phyloP scores from a whole-genome alignment of 2,329 filamentous ascomycete species.

The Neoarthrinium moseri region DNA sequence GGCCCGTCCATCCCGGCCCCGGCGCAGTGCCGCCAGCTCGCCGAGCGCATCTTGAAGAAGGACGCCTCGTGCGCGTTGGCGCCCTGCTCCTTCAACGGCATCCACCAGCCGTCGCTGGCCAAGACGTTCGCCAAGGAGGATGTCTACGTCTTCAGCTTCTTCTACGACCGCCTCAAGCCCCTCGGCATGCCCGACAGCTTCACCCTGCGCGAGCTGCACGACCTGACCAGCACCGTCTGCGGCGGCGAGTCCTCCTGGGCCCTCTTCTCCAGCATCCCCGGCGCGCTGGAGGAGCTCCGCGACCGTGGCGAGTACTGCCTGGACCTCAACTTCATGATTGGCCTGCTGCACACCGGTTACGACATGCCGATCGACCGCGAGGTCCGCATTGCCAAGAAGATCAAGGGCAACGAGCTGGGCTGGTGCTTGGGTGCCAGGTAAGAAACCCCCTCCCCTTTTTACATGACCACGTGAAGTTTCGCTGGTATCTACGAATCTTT shows the following conservation, averaged over 20 bases:
- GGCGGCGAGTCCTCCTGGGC: constrained; percentile 76
- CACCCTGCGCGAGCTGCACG: constrained; percentile 84
- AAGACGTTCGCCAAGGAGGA: constrained; percentile 93
- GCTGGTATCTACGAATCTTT: neutral
- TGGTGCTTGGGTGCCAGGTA: constrained; percentile 98
- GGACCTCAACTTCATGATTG: constrained; percentile 95
- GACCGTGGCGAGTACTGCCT: constrained; percentile 89
- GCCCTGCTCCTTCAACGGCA: constrained; percentile 97
- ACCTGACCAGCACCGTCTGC: constrained; percentile 83
- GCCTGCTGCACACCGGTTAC: constrained; percentile 89
- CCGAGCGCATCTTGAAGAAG: constrained; percentile 89
- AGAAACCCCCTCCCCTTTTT: constrained; percentile 30
- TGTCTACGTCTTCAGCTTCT: constrained; percentile 96
- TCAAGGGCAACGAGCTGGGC: constrained; percentile 92
- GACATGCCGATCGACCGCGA: constrained; percentile 97
- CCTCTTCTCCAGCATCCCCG: constrained; percentile 72
- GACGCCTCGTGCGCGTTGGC: constrained; percentile 76
- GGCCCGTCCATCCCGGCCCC: constrained; percentile 74
- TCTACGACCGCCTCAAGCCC: constrained; percentile 90
- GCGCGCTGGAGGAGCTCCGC: constrained; percentile 75
- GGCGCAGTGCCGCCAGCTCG: constrained; percentile 84
- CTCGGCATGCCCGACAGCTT: constrained; percentile 99
- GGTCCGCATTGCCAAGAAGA: constrained; percentile 98
- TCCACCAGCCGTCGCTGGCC: constrained; percentile 87
- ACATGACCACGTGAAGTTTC: too few relatives aligned